These are phyloP conservation scores for Kodamaea plutei DNA, from an alignment of 1,139 yeast genomes.

Conservation along the genomic window DNA sequence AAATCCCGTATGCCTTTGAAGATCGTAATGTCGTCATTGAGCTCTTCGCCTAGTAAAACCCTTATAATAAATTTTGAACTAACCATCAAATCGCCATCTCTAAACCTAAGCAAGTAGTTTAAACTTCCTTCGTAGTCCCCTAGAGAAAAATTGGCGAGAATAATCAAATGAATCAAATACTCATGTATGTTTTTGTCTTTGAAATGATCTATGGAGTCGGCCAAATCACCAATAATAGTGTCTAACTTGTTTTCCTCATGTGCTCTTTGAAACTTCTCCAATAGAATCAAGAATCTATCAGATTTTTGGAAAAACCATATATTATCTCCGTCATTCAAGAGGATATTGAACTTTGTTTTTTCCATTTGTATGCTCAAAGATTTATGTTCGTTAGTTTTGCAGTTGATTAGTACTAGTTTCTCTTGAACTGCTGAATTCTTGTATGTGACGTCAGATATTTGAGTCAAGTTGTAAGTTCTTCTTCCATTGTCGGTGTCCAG, in stretches of 20 bases:
- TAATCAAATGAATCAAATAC: constrained; percentile 11
- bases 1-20: constrained; percentile 9
- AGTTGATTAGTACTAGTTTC: too few relatives aligned
- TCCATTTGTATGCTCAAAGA: neutral
- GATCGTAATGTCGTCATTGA: constrained; percentile 4
- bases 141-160: constrained; percentile 8
- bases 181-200: constrained; percentile 10
- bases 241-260: too few relatives aligned
- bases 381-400: constrained; percentile 1
- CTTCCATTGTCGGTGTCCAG: too few relatives aligned
- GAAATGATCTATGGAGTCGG: constrained; percentile 8
- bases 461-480: too few relatives aligned
- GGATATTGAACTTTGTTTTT: constrained; percentile 5
- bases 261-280: too few relatives aligned
- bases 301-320: constrained; percentile 15
- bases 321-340: constrained; percentile 11
- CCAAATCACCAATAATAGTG: constrained; percentile 4
- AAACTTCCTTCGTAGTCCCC: constrained; percentile 9
- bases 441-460: too few relatives aligned
- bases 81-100: constrained; percentile 12
- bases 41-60: constrained; percentile 6
- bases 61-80: constrained; percentile 16
- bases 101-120: constrained; percentile 11
- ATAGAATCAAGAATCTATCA: constrained; percentile 9
- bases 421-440: too few relatives aligned